Percentiles rank a stretch among this genome's conserved stretches.
These are phyloP conservation scores for Tothia fuscella DNA, from an alignment of 2,329 filamentous ascomycete species.

Conservation along the genomic window DNA sequence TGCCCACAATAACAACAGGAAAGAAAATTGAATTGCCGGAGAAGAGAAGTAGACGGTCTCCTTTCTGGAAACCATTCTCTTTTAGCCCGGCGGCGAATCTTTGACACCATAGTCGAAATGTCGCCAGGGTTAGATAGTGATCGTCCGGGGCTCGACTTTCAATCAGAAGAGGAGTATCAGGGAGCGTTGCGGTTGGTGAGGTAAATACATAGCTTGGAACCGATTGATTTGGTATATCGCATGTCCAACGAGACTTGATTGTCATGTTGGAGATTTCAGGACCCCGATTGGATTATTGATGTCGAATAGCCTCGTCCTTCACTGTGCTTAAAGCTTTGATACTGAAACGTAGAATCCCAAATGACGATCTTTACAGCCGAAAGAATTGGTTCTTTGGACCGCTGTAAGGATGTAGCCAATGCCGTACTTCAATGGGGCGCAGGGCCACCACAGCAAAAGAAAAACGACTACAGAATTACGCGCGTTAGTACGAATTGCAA, in stretches of 20 bases:
- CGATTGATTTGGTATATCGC: slow-evolving; percentile 34
- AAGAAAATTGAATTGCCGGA: slow-evolving; percentile 64
- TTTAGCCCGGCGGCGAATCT: slow-evolving; percentile 58
- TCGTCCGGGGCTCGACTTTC: slow-evolving; percentile 57
- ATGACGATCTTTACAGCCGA: no score
- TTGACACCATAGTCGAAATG: slow-evolving; percentile 59
- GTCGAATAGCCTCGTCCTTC: no score
- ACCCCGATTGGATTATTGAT: no score
- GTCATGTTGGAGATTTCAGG: slow-evolving; percentile 38
- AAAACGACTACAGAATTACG: no score
- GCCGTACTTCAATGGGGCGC: no score
- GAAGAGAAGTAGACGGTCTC: slow-evolving; percentile 63
- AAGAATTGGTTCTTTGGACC: no score
- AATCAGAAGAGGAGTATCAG: slow-evolving; percentile 40
- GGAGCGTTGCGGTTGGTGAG: slow-evolving; percentile 35
- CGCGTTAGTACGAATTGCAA: no score
- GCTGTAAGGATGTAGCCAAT: no score
- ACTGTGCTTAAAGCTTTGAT: no score
- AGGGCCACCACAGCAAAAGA: no score
- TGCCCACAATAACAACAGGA: slow-evolving; percentile 57
- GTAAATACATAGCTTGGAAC: slow-evolving; percentile 38
- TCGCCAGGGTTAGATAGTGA: slow-evolving; percentile 50
- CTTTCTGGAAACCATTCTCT: slow-evolving; percentile 49
- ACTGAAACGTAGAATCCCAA: no score
- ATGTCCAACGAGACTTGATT: slow-evolving; percentile 38